phyloP scores from a whole-genome alignment of 2,329 filamentous ascomycete genomes.

The Neonectria neomacrospora region DNA sequence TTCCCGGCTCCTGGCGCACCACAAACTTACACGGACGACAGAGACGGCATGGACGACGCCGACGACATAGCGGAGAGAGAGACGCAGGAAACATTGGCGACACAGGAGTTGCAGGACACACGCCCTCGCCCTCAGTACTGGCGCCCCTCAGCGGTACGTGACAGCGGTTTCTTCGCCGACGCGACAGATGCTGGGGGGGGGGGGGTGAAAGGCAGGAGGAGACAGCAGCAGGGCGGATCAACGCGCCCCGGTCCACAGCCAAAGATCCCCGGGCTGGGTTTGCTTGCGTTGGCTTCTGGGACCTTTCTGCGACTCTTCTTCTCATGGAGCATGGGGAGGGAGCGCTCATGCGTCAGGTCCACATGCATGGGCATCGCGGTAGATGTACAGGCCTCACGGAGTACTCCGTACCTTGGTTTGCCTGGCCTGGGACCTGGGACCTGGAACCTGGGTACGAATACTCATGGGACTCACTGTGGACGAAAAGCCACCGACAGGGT shows the following conservation, averaged over 20 bases:
- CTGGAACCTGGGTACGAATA: slow-evolving; percentile 16
- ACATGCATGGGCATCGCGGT: neutral
- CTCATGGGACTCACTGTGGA: neutral
- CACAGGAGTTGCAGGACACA: neutral
- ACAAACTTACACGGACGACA: neutral
- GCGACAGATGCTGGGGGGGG: neutral
- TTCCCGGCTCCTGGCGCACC: neutral
- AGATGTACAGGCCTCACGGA: neutral
- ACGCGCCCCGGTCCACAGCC: slow-evolving; percentile 9
- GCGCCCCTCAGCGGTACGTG: neutral
- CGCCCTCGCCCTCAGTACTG: neutral
- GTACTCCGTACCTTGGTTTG: neutral
- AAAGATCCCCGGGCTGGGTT: slow-evolving; percentile 22
- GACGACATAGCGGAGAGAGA: neutral
- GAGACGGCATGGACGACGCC: neutral
- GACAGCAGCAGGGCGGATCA: slow-evolving; percentile 17
- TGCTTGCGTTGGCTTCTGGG: slow-evolving; percentile 8
- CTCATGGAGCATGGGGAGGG: neutral
- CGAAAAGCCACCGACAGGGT: slow-evolving; percentile 38
- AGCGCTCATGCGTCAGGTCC: neutral
- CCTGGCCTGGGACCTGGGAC: slow-evolving; percentile 21
- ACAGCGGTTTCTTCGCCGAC: neutral
- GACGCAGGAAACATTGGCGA: neutral
- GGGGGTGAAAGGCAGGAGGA: neutral
- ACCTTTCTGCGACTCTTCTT: neutral